Percentiles rank a stretch among this genome's conserved stretches.
These are phyloP conservation scores for Cercospora sp. DNA, from an alignment of 2,329 filamentous ascomycete species.

Conservation along the genomic window DNA sequence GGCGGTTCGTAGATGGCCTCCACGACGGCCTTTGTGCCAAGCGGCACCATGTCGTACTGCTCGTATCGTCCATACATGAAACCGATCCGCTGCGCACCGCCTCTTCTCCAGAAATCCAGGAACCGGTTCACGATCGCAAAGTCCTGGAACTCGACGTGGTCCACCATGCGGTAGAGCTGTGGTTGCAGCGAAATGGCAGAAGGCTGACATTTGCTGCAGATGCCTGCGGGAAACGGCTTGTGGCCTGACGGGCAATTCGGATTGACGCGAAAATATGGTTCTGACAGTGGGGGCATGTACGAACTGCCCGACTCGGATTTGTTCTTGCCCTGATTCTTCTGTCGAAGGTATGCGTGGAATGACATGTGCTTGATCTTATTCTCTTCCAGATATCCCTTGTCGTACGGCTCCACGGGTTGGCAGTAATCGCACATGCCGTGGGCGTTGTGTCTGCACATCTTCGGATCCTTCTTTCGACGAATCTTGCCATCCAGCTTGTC, in stretches of 20 bases:
- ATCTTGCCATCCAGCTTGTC: slow-evolving; percentile 93
- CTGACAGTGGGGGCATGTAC: slow-evolving; percentile 90
- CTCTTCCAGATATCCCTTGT: slow-evolving; percentile 81
- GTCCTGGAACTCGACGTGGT: slow-evolving; percentile 94
- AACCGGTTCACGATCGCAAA: slow-evolving; percentile 83
- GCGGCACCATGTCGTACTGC: slow-evolving; percentile 87
- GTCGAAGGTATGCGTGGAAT: slow-evolving; percentile 90
- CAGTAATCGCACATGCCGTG: slow-evolving; percentile 99
- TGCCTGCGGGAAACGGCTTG: slow-evolving; percentile 89
- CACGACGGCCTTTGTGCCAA: slow-evolving; percentile 92
- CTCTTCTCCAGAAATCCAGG: slow-evolving; percentile 86
- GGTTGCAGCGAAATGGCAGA: slow-evolving; percentile 94
- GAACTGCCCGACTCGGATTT: slow-evolving; percentile 91
- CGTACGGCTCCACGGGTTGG: slow-evolving; percentile 93
- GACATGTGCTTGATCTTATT: slow-evolving; percentile 99
- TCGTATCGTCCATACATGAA: slow-evolving; percentile 89
- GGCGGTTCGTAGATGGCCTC: slow-evolving; percentile 97
- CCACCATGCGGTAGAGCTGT: slow-evolving; percentile 93
- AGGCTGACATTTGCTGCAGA: slow-evolving; percentile 97
- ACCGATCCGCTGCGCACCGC: slow-evolving; percentile 79
- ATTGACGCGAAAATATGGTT: slow-evolving; percentile 89
- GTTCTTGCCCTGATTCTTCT: slow-evolving; percentile 94
- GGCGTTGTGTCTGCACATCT: slow-evolving; percentile 92
- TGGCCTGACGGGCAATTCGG: slow-evolving; percentile 90
- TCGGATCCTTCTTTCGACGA: slow-evolving; percentile 67